These are phyloP conservation scores for Aquilaria yunnanensis DNA, from an alignment of 345 rosid genomes.

Conservation along the genomic window DNA sequence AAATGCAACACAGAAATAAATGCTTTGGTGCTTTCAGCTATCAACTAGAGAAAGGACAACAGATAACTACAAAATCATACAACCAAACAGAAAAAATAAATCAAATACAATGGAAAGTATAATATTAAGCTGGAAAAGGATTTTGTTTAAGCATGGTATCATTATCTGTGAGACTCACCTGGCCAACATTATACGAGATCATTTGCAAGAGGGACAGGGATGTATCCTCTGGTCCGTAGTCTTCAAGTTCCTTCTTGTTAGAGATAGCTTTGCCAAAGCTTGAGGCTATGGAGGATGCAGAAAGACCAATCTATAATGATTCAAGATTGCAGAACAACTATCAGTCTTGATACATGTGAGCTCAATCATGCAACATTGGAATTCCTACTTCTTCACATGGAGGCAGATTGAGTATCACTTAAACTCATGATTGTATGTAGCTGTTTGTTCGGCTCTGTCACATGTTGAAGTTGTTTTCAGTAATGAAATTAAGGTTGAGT, in stretches of 20 bases:
- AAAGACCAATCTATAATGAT: slow-evolving; percentile 70
- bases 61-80: not conserved
- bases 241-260: slow-evolving; percentile 85
- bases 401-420: no score
- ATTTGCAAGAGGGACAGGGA: slow-evolving; percentile 93
- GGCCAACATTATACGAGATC: slow-evolving; percentile 98
- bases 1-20: no score
- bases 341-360: not conserved
- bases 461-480: not conserved
- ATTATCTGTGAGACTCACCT: slow-evolving; percentile 39
- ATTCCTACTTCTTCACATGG: no score
- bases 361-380: not conserved
- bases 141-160: no score
- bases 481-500: no score
- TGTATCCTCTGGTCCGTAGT: slow-evolving; percentile 94
- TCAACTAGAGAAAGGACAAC: no score
- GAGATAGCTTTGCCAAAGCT: slow-evolving; percentile 97
- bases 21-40: no score
- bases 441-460: not conserved
- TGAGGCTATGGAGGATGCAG: slow-evolving; percentile 98
- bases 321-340: slow-evolving; percentile 1
- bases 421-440: slow-evolving; percentile 7
- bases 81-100: not conserved
- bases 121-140: no score
- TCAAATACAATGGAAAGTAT: no score